Conservation (phyloP, 2,329 filamentous ascomycete genomes). For the Aspergillus carbonarius region DNA sequence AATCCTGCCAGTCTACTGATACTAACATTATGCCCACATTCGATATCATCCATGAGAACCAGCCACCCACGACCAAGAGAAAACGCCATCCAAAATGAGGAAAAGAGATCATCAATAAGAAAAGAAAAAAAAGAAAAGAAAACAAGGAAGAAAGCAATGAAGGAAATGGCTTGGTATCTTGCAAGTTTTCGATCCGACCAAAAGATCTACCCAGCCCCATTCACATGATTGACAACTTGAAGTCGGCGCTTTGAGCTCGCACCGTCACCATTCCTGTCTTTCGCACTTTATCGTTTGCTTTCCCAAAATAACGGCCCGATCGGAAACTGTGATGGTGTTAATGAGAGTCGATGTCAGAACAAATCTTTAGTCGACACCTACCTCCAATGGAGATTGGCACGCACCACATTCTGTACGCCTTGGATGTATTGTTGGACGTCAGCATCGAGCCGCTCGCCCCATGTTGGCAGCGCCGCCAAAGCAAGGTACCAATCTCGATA, state of each 20-base stretch:
- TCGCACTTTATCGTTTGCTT: constrained; percentile 15
- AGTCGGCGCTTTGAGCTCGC: constrained; percentile 6
- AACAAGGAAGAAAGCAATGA: too few species aligned
- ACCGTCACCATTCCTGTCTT: constrained; percentile 13
- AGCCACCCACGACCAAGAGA: not conserved
- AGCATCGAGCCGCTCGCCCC: constrained; percentile 23
- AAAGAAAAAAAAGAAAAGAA: not conserved
- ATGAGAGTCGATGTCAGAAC: not conserved
- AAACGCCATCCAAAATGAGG: not conserved
- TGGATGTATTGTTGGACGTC: constrained; percentile 26
- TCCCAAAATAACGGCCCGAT: constrained; percentile 22
- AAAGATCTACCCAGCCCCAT: not conserved
- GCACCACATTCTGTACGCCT: constrained; percentile 22
- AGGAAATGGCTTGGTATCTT: not conserved
- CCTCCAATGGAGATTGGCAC: constrained; percentile 29
- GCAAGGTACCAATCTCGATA: constrained; percentile 27
- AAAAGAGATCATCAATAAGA: not conserved
- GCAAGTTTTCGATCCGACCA: too few species aligned
- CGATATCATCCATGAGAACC: not conserved
- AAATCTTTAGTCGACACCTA: constrained; percentile 1
- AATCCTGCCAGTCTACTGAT: too few species aligned
- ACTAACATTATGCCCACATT: constrained; percentile 27
- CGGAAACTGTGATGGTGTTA: constrained; percentile 16
- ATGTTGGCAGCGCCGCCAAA: constrained; percentile 21
- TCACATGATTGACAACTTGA: constrained; percentile 8